Evolutionary conservation across 371 early-diverging fungal genomes (phyloP).

Genomic region (Mortierella sp.): DNA sequence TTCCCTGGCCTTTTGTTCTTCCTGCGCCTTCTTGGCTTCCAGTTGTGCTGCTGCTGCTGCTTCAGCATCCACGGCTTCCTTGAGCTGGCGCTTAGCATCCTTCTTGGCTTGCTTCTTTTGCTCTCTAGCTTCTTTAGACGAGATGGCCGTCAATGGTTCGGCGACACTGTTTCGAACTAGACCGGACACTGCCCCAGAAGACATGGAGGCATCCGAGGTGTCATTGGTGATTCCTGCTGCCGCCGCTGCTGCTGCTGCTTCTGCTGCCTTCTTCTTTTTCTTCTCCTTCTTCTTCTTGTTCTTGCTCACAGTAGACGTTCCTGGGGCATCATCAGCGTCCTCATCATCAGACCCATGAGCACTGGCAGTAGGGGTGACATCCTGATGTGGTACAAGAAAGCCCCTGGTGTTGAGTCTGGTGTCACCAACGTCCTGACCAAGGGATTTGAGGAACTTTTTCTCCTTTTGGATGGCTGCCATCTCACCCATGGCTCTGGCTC

Average conservation of each 20-base stretch:
- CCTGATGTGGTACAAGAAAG: slow-evolving; percentile 25
- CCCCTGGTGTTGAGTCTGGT: slow-evolving; percentile 36
- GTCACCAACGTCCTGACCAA: slow-evolving; percentile 54
- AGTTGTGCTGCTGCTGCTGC: slow-evolving; percentile 18
- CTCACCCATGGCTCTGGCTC: slow-evolving; percentile 75
- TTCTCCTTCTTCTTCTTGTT: slow-evolving; percentile 60
- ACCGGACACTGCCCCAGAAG: neutral
- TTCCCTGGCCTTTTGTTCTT: slow-evolving; percentile 17
- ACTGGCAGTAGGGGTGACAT: slow-evolving; percentile 43
- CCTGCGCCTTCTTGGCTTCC: slow-evolving; percentile 31
- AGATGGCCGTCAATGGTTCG: slow-evolving; percentile 18
- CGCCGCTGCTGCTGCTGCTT: slow-evolving; percentile 39
- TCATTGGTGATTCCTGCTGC: slow-evolving; percentile 1
- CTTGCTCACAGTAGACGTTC: slow-evolving; percentile 29
- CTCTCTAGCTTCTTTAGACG: slow-evolving; percentile 37
- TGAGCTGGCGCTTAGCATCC: slow-evolving; percentile 51
- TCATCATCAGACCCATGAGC: slow-evolving; percentile 52
- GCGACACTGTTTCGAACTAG: slow-evolving; percentile 4
- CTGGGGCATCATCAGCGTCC: slow-evolving; percentile 21
- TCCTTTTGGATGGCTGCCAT: slow-evolving; percentile 76
- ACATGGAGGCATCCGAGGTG: neutral
- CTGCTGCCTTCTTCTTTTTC: slow-evolving; percentile 58
- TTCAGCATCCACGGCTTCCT: slow-evolving; percentile 37
- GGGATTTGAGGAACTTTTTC: slow-evolving; percentile 67
- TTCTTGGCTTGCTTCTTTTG: slow-evolving; percentile 52